A percentile compares a stretch with the other conserved stretches of the same genome.
phyloP scores from a whole-genome alignment of 495 filamentous ascomycete genomes.

The Penicillium crystallinum region DNA sequence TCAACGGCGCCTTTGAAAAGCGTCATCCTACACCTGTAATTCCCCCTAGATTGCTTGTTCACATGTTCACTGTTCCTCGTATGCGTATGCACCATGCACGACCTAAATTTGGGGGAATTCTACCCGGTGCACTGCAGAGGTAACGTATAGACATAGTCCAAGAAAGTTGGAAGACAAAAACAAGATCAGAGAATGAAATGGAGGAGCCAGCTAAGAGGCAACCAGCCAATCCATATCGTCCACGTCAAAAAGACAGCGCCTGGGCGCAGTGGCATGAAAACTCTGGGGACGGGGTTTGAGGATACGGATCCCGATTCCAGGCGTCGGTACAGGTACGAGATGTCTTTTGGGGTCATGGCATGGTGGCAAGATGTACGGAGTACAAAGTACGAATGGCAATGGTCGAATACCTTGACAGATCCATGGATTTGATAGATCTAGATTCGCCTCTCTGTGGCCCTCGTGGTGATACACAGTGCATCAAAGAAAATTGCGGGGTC shows the following conservation, averaged over 20 bases:
- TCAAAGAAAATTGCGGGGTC: background rate
- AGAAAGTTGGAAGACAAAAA: background rate
- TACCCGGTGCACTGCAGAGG: background rate
- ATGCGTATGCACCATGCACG: background rate
- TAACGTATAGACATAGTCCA: background rate
- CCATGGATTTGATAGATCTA: background rate
- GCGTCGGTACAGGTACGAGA: background rate
- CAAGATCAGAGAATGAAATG: background rate
- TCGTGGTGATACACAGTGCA: background rate
- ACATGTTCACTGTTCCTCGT: background rate
- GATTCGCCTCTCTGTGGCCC: no score
- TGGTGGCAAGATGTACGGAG: background rate
- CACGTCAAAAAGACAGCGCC: background rate
- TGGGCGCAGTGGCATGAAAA: background rate
- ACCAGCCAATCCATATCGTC: background rate
- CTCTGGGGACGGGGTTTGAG: background rate
- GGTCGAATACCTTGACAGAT: background rate
- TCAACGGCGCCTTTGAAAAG: no score
- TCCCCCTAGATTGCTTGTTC: background rate
- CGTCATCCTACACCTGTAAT: background rate
- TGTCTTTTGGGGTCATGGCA: background rate
- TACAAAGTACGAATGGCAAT: background rate
- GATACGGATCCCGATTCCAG: background rate
- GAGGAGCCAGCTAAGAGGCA: background rate
- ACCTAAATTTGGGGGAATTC: background rate